phyloP scores from a whole-genome alignment of 257 asterid species.

The Penstemon barbatus region DNA sequence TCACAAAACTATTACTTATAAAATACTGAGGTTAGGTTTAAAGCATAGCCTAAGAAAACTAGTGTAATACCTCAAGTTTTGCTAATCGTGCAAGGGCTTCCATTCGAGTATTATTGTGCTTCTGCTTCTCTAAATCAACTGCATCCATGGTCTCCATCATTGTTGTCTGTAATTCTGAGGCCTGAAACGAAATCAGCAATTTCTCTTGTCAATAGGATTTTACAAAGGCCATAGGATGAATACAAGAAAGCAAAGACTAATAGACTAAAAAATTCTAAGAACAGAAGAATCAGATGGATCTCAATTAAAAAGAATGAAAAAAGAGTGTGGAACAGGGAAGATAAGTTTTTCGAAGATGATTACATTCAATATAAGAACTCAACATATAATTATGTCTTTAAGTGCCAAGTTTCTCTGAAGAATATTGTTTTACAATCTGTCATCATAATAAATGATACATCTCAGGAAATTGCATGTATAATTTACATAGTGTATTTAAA shows the following conservation, averaged over 20 bases:
- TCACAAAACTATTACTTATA: constrained; percentile 11
- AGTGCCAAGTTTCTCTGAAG: no score
- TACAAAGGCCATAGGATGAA: constrained; percentile 15
- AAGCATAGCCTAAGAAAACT: constrained; percentile 22
- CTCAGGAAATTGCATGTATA: no score
- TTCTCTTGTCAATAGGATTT: constrained; percentile 15
- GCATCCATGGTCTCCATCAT: constrained; percentile 98
- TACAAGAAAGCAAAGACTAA: constrained; percentile 2
- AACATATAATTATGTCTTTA: no score
- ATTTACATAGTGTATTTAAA: no score
- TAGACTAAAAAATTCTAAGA: constrained; percentile 12
- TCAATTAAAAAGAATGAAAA: constrained; percentile 1
- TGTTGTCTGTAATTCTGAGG: constrained; percentile 81
- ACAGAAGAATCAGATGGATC: constrained; percentile 11
- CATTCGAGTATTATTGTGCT: constrained; percentile 93
- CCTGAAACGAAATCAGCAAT: constrained; percentile 47
- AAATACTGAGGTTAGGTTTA: constrained; percentile 10
- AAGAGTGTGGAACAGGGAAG: no score
- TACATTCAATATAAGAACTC: no score
- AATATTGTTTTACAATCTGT: no score
- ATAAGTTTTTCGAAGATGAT: no score
- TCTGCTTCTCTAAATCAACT: constrained; percentile 89
- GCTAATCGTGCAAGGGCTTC: constrained; percentile 75
- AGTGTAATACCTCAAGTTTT: constrained; percentile 67
- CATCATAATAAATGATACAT: no score